phyloP scores from a whole-genome alignment of 768 basidiomycete genomes.

The Mycena alexandri region DNA sequence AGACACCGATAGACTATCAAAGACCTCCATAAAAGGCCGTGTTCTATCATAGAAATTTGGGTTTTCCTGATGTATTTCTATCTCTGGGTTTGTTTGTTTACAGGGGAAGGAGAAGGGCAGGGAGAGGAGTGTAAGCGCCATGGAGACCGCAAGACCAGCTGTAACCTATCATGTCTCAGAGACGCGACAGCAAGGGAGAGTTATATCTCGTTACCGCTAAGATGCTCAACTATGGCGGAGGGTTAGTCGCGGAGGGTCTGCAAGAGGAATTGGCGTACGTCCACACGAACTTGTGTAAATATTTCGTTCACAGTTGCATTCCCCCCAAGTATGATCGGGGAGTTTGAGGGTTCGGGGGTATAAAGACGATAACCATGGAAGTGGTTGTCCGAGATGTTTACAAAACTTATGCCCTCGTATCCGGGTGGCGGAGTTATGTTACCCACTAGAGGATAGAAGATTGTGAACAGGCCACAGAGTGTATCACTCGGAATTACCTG shows the following conservation, averaged over 20 bases:
- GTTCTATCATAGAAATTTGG: too few species aligned
- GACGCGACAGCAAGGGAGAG: not conserved
- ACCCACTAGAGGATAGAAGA: slow-evolving; percentile 3
- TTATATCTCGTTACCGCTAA: not conserved
- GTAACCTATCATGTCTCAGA: not conserved
- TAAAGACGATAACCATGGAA: not conserved
- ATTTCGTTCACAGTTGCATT: not conserved
- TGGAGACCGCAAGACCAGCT: not conserved
- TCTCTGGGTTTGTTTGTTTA: not conserved
- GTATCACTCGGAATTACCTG: not conserved
- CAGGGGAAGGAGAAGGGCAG: not conserved
- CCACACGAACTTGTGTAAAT: slow-evolving; percentile 5
- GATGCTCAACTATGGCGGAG: slow-evolving; percentile 6
- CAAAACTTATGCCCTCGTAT: not conserved
- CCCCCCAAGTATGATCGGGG: not conserved
- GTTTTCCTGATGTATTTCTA: too few species aligned
- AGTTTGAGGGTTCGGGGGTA: not conserved
- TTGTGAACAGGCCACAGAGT: not conserved
- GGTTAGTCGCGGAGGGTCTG: not conserved
- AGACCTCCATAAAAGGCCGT: too few species aligned
- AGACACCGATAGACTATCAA: too few species aligned
- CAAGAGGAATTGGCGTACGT: not conserved
- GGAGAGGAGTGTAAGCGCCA: slow-evolving; percentile 5
- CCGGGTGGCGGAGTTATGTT: slow-evolving; percentile 3
- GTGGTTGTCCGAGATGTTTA: not conserved